A percentile compares a stretch with the other conserved stretches of the same genome.
Evolutionary conservation across 1,284 basidiomycete species (phyloP).

Genomic region (Cutaneotrichosporon mucoides): DNA sequence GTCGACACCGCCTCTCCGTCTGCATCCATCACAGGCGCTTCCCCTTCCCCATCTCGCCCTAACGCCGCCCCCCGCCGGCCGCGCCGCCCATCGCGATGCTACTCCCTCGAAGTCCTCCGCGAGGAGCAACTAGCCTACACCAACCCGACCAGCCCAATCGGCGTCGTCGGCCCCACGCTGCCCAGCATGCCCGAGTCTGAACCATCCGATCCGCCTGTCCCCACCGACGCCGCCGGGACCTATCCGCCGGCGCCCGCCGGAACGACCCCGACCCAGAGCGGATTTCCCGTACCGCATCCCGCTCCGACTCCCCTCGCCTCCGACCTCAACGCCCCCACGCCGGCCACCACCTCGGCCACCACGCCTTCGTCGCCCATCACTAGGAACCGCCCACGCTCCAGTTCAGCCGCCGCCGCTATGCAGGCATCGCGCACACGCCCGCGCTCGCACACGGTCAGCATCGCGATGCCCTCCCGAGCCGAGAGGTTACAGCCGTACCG

Average conservation of each 20-base stretch:
- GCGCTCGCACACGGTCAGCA: conserved; percentile 19
- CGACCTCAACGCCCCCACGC: no score
- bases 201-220: no score
- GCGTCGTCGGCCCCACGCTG: neutral
- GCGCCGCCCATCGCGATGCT: conserved; percentile 3
- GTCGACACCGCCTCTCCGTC: no score
- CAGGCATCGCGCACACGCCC: neutral
- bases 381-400: neutral
- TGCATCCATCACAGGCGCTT: neutral
- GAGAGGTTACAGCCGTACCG: neutral
- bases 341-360: no score
- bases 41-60: neutral
- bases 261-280: neutral
- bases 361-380: no score
- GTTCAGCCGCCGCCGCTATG: neutral
- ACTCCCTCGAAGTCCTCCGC: conserved; percentile 3
- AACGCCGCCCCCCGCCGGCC: neutral
- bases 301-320: neutral
- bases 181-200: neutral
- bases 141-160: neutral
- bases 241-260: no score
- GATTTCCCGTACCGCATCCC: neutral
- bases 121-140: neutral
- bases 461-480: conserved; percentile 10
- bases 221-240: no score